Evolutionary conservation across 768 basidiomycete species (phyloP), one percentile per base, ranked within the genome.

Genomic region (Albatrellus ellisii): DNA sequence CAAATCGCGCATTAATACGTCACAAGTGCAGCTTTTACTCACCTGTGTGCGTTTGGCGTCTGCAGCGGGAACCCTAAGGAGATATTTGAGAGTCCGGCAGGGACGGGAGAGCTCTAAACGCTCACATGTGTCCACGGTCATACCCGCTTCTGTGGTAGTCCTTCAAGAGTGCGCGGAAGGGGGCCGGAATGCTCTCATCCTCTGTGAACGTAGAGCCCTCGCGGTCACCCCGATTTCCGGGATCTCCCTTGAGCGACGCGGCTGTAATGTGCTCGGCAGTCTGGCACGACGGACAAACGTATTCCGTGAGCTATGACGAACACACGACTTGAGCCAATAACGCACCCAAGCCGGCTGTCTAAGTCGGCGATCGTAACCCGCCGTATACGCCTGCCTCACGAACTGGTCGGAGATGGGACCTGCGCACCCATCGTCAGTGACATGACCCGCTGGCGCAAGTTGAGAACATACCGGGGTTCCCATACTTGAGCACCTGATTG

Each of bases 81-180:
- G 10, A 10, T 8, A 32, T 27, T 25, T 33, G 26, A 5, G 21
- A 24, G 25, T 39, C 15, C 14, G 15, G 6, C 17, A 24, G 11
- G 12, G 20, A n/a, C 24, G 10, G n/a, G 12, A 12, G 10, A 39
- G 5, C 2, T 24, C 25, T 14, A n/a, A 26, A 21, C 18, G n/a
- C 83, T 35, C 45, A 88, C 94, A 98, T 97, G 62, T 99, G 94
- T 38, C 94, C 94, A 10, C 95, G 74, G 57, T 98, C 92, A 55
- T 94, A 94, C 8, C 91, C 91, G 55, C 90, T 94, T 46, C 70
- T 70, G 59, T 91, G 89, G 58, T 95, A 97, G 56, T 97, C 92
- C 56, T 78, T 69, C 50, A 97, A 62, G 47, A 72, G 79, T 0
- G 92, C 82, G 15, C 92, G 72, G 69, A 94, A 98, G 36, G 60